Conservation (phyloP, 805 yeast species). For the Pichia deserticola region DNA sequence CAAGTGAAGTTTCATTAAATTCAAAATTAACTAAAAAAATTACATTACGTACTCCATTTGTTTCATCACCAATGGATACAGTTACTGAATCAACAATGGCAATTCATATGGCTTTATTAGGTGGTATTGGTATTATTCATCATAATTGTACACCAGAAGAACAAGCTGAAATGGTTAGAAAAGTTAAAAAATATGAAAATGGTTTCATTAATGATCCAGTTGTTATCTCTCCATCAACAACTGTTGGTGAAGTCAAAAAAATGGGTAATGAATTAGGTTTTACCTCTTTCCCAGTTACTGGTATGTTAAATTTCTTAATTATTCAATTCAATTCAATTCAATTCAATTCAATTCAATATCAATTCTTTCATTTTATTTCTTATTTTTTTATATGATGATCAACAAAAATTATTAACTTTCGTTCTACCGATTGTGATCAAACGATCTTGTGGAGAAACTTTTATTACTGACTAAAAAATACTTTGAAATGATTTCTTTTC, state of each 20-base stretch:
- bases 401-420: conserved; percentile 73
- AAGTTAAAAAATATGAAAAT: conserved; percentile 94
- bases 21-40: conserved; percentile 87
- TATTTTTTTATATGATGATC: conserved; percentile 43
- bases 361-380: conserved; percentile 11
- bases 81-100: conserved; percentile 98
- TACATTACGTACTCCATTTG: conserved; percentile 86
- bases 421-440: conserved; percentile 98
- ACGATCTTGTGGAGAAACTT: conserved; percentile 87
- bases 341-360: background rate
- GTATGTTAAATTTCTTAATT: conserved; percentile 51
- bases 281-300: conserved; percentile 98
- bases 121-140: conserved; percentile 98
- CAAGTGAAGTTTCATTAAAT: conserved; percentile 70
- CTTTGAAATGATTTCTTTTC: background rate
- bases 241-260: conserved; percentile 73
- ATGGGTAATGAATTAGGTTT: conserved; percentile 75
- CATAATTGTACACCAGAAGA: conserved; percentile 96
- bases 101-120: conserved; percentile 94
- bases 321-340: background rate
- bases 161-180: conserved; percentile 97
- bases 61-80: conserved; percentile 99
- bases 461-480: conserved; percentile 30
- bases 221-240: conserved; percentile 65
- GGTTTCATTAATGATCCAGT: conserved; percentile 95